phyloP scores from a whole-genome alignment of 495 filamentous ascomycete genomes.

The Penicillium verhagenii region DNA sequence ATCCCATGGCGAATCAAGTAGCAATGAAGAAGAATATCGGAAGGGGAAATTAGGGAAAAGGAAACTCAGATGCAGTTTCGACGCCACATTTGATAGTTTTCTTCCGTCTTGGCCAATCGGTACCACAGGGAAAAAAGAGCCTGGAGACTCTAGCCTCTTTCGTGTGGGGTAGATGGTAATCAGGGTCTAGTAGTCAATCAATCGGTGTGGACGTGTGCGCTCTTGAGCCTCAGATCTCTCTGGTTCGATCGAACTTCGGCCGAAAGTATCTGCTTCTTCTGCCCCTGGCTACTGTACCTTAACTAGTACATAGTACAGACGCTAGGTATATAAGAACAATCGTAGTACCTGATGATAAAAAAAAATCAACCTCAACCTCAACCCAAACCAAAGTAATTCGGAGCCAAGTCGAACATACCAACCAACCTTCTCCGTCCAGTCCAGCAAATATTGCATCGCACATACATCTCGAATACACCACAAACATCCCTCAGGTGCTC shows the following conservation, averaged over 20 bases:
- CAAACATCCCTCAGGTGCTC: too few relatives aligned
- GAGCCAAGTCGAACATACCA: too few relatives aligned
- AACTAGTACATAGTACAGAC: too few relatives aligned
- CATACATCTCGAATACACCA: too few relatives aligned
- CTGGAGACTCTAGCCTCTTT: constrained; percentile 9
- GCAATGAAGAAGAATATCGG: too few relatives aligned
- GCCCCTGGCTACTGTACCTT: too few relatives aligned
- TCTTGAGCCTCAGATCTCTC: neutral
- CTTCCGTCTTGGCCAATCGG: constrained; percentile 1
- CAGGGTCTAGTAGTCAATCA: neutral
- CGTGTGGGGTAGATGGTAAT: constrained; percentile 14
- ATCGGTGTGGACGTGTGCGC: neutral
- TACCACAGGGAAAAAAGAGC: neutral
- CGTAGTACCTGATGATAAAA: too few relatives aligned
- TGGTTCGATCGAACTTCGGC: constrained; percentile 9
- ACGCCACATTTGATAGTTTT: neutral
- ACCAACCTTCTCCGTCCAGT: too few relatives aligned
- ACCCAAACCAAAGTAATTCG: too few relatives aligned
- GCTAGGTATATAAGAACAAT: constrained; percentile 4
- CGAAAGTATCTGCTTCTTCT: constrained; percentile 1
- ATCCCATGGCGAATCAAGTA: neutral
- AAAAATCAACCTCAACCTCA: too few relatives aligned
- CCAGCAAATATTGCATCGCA: too few relatives aligned
- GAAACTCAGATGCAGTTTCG: neutral
- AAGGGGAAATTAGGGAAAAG: too few relatives aligned